phyloP scores from a whole-genome alignment of 768 basidiomycete genomes.

The Serendipita sp. region DNA sequence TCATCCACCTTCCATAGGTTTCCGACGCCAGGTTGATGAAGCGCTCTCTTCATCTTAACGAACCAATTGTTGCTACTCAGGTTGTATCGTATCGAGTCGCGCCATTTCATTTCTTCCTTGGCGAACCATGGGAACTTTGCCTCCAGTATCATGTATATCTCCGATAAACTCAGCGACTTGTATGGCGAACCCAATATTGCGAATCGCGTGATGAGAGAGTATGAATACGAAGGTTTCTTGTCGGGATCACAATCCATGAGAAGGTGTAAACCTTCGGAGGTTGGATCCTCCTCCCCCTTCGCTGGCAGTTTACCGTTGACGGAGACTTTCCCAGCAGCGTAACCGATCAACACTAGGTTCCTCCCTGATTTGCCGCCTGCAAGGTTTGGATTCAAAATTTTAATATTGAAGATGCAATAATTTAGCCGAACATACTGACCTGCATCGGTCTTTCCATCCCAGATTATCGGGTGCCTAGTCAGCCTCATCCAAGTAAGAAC shows the following conservation, averaged over 20 bases:
- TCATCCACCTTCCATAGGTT: constrained; percentile 1
- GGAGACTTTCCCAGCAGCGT: neutral
- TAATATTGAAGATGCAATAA: neutral
- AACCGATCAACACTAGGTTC: neutral
- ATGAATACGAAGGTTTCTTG: constrained; percentile 2
- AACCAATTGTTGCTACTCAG: constrained; percentile 4
- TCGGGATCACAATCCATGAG: neutral
- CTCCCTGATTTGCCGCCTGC: neutral
- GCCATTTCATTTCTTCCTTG: neutral
- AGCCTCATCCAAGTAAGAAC: neutral
- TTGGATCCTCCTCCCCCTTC: neutral
- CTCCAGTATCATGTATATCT: neutral
- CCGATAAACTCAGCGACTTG: neutral
- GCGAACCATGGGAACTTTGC: neutral
- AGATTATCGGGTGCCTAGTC: neutral
- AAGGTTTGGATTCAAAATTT: neutral
- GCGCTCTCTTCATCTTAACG: neutral
- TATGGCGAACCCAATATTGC: neutral
- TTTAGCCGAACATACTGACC: neutral
- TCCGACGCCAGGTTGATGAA: neutral
- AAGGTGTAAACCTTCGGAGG: neutral
- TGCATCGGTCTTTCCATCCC: neutral
- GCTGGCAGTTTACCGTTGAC: constrained; percentile 1
- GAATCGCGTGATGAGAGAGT: neutral
- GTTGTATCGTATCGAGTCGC: constrained; percentile 1